Evolutionary conservation across 2,329 filamentous ascomycete species (phyloP), one percentile per base, ranked within the genome.

Genomic region (Nemania sp.): DNA sequence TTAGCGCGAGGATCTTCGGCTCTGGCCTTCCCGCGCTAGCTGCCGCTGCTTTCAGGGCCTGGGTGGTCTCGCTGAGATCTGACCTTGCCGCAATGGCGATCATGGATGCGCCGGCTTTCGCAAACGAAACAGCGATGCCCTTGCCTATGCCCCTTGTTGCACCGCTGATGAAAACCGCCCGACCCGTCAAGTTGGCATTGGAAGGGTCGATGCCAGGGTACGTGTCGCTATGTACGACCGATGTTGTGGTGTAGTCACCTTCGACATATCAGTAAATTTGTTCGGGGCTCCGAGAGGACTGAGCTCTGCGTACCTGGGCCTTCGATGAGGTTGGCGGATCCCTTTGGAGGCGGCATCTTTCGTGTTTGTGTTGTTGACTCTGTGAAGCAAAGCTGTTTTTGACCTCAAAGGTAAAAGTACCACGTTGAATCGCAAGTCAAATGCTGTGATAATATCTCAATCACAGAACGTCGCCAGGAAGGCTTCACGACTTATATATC

Each of bases 141-240:
- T 60, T 64, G 3, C 72, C 72, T 11, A 73, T 54, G 7, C 72
- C 72, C 12, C 64, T 65, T 5, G 66, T 66, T 2, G 70, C 72
- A 5, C 72, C 72, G 19, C 62, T 73, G 47, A 75, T 65, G 49
- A 74, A 69, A 20, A 73, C 68, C 2, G 59, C 62, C 23, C 67
- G 67, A 1, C 69, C 70, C 14, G 49, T 64, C 11, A 71, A 44
- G 40, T 69, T 44, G 11, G 59, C 61, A 19, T 70, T 66, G 6
- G 62, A 17, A 2, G 68, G 47, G 46, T 69, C 65, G 17, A 70
- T 71, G 6, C 57, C 63, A 3, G 69, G 66, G 45, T 72, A 72
- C 8, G 67, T 71, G 36, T 72, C 69, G 47, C 61, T 66, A 39
- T 71, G 68, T 9, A 70, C 54, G 6, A 62, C 49, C 2, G 60